phyloP scores from a whole-genome alignment of 495 filamentous ascomycete genomes.

The Xylaria curta region DNA sequence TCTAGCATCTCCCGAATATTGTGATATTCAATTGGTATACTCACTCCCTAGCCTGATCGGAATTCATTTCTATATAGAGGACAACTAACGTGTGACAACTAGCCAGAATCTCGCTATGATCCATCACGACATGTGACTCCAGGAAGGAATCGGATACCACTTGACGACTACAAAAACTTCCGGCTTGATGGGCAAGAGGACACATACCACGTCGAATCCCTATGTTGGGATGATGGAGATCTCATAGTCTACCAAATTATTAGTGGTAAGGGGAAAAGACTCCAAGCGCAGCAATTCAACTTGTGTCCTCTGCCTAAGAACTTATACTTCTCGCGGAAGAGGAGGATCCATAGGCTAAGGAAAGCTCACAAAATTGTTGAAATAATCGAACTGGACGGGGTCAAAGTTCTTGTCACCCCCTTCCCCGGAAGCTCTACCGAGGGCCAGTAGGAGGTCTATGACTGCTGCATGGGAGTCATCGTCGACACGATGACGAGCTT shows the following conservation, averaged over 20 bases:
- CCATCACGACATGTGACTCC: background rate
- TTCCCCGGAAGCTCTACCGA: background rate
- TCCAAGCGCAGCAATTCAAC: constrained; percentile 1
- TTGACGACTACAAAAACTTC: background rate
- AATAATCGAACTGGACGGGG: background rate
- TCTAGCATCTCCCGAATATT: too few species aligned
- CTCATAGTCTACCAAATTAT: constrained; percentile 1
- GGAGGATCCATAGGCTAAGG: background rate
- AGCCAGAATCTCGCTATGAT: background rate
- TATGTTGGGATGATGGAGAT: constrained; percentile 7
- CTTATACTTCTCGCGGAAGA: background rate
- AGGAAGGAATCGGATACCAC: background rate
- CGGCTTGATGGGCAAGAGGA: constrained; percentile 8
- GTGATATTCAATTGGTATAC: too few species aligned
- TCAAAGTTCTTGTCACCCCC: background rate
- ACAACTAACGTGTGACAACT: background rate
- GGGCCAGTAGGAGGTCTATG: too few species aligned
- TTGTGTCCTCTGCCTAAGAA: background rate
- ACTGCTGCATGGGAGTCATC: too few species aligned
- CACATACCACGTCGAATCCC: background rate
- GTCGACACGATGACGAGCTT: too few species aligned
- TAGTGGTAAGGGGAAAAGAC: background rate
- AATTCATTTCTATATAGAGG: too few species aligned
- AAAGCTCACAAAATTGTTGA: constrained; percentile 5
- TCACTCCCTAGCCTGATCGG: too few species aligned